A percentile compares a stretch with the other conserved stretches of the same genome.
phyloP scores from a whole-genome alignment of 495 filamentous ascomycete species.

The Neurospora sp. region DNA sequence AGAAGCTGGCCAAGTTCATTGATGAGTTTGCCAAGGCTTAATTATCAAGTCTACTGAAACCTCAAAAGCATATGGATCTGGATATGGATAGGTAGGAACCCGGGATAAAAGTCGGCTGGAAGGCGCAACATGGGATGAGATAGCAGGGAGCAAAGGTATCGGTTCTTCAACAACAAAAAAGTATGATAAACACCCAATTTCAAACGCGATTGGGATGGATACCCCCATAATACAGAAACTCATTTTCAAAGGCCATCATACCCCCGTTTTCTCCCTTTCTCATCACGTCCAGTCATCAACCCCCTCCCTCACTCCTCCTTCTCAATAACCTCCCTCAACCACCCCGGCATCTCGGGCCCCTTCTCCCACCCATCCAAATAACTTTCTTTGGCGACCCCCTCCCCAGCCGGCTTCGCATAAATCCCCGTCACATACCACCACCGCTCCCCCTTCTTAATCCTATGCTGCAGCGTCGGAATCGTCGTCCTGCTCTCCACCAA shows the following conservation, averaged over 20 bases:
- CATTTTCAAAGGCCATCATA: background rate
- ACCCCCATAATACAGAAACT: background rate
- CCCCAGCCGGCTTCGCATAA: slow-evolving; percentile 39
- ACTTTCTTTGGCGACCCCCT: slow-evolving; percentile 24
- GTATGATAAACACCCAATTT: background rate
- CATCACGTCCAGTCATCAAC: background rate
- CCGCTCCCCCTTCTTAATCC: slow-evolving; percentile 32
- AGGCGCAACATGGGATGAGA: background rate
- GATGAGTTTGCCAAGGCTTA: slow-evolving; percentile 41
- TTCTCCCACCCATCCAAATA: slow-evolving; percentile 47
- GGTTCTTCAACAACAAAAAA: background rate
- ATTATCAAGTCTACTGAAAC: background rate
- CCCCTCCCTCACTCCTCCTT: background rate
- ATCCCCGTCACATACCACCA: slow-evolving; percentile 42
- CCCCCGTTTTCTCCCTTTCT: background rate
- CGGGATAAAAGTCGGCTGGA: background rate
- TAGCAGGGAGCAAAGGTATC: background rate
- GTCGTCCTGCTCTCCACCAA: slow-evolving; percentile 59
- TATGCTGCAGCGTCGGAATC: slow-evolving; percentile 54
- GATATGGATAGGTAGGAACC: background rate
- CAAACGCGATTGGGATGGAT: background rate
- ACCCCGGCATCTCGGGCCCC: slow-evolving; percentile 42
- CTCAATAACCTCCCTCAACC: slow-evolving; percentile 41
- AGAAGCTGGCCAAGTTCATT: slow-evolving; percentile 51
- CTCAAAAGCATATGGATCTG: background rate